Base-by-base conservation (phyloP, 441 rosid genomes). In the Erodium chrysanthum region DNA sequence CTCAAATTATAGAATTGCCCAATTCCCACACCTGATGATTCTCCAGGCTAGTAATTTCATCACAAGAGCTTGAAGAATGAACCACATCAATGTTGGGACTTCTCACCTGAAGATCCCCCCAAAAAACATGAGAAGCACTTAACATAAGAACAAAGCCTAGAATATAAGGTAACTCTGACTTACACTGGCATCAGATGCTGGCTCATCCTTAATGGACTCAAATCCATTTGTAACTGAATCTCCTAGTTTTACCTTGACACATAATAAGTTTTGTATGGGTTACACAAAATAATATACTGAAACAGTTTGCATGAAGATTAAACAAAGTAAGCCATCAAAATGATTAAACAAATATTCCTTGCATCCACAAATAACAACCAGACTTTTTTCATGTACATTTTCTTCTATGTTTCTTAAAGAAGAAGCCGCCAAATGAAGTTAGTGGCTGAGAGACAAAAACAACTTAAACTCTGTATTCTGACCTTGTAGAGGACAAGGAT, bases 161-260 rank as follows among this genome's bases (percentile, higher is more conserved):
- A 60, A 58, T 31, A n/a, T 7, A 40, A 65, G 8, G 27, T 31
- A 59, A 20, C 17, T 17, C 29, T 60, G 42, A 73, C 73, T 44
- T 65, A 48, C 65, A 42, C 7, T 68, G 61, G 31, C 64, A 63
- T 65, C 66, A 18, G 31, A 50, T 68, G 67, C 66, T 62, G 61
- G 40, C 52, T 15, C 27, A 46, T 62, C 40, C 14, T 59, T 66
- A 15, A 48, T 9, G 54, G 20, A 50, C 14, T 37, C 66, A 66
- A 64, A 61, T 33, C 66, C 75, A 66, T 27, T 52, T 7, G 21
- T 37, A 42, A 20, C 21, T 42, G 59, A 22, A 50, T 11, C 62
- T 44, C 15, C 75, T 65, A 65, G 68, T 17, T 37, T 35, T 7
- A 74, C 74, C 80, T 76, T 67, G 37, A 65, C 25, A 64, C 20